Evolutionary conservation across 2,329 filamentous ascomycete species (phyloP).

Genomic region (Madurella mycetomatis): DNA sequence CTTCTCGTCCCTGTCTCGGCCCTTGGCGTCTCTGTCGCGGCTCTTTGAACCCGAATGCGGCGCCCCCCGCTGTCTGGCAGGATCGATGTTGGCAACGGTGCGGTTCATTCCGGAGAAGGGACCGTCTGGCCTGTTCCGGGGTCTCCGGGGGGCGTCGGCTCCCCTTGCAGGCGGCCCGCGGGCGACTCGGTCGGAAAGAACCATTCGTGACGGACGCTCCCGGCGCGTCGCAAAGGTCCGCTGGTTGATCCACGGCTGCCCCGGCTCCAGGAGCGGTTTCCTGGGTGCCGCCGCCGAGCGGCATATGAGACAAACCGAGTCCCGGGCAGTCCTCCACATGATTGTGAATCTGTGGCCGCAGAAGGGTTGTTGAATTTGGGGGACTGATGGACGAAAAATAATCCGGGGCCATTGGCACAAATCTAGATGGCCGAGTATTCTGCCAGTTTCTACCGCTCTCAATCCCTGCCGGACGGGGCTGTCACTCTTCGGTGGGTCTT

Average conservation of each 20-base stretch:
- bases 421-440: background rate
- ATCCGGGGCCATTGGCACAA: background rate
- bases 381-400: conserved; percentile 3
- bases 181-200: conserved; percentile 51
- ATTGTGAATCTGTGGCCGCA: conserved; percentile 3
- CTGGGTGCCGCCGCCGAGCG: conserved; percentile 21
- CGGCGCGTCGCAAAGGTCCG: conserved; percentile 35
- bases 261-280: conserved; percentile 12
- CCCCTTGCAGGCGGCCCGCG: conserved; percentile 33
- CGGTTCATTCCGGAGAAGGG: conserved; percentile 56
- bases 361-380: background rate
- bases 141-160: conserved; percentile 32
- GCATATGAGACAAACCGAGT: conserved; percentile 27
- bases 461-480: background rate
- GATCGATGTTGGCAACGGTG: conserved; percentile 41
- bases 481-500: background rate
- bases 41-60: background rate
- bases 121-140: conserved; percentile 40
- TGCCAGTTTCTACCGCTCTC: conserved; percentile 8
- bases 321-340: conserved; percentile 27
- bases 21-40: conserved; percentile 31
- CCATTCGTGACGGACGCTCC: conserved; percentile 51
- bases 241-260: conserved; percentile 33
- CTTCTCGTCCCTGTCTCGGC: conserved; percentile 38
- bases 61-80: conserved; percentile 15